phyloP scores from a whole-genome alignment of 228 moss, liverwort and hornwort genomes.

The Sphagnum magellanicum region DNA sequence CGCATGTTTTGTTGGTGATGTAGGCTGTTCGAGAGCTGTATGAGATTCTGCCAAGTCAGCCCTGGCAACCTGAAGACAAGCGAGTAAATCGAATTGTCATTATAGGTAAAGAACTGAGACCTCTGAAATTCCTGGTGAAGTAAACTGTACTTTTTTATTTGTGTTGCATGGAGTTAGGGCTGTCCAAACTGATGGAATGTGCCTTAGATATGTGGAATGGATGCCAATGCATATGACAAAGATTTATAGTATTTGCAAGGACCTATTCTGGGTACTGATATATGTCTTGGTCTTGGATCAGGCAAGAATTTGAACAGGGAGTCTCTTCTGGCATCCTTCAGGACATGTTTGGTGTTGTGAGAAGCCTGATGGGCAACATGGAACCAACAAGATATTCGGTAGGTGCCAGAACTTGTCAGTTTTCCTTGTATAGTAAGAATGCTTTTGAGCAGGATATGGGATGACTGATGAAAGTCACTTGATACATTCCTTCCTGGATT shows the following conservation, averaged over 20 bases:
- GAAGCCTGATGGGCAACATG: no score
- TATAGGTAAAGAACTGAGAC: conserved; percentile 34
- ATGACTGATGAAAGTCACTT: no score
- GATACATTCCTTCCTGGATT: no score
- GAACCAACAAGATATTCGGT: no score
- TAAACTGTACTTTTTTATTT: neutral
- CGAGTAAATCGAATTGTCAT: conserved; percentile 54
- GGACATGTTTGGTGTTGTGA: conserved; percentile 16
- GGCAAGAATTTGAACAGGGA: conserved; percentile 51
- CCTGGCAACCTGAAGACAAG: conserved; percentile 45
- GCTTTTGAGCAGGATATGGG: no score
- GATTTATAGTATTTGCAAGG: neutral
- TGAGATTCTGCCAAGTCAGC: conserved; percentile 58
- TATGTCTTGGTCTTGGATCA: conserved; percentile 13
- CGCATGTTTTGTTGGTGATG: neutral
- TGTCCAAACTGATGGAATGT: neutral
- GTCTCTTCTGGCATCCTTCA: conserved; percentile 24
- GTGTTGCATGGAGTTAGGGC: neutral
- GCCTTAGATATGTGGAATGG: neutral
- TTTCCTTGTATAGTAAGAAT: no score
- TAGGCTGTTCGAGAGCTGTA: conserved; percentile 82
- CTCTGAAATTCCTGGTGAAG: neutral
- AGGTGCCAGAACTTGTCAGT: no score
- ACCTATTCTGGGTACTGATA: neutral
- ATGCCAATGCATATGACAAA: neutral